A percentile compares a stretch with the other conserved stretches of the same genome.
These are phyloP conservation scores for Infundibulicybe gibba DNA, from an alignment of 768 basidiomycete species.

Conservation along the genomic window DNA sequence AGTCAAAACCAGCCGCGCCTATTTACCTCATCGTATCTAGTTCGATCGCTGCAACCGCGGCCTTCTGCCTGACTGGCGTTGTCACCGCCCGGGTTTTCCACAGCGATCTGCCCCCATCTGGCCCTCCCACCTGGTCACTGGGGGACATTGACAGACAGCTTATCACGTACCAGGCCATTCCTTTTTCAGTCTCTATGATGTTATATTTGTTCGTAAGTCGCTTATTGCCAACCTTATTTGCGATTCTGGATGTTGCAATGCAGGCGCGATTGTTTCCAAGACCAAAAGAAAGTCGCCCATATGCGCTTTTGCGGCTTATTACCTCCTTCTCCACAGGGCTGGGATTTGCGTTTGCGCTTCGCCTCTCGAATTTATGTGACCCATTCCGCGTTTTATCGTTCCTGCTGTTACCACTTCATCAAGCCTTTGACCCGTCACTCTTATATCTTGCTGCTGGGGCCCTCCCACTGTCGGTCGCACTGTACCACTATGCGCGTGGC, in stretches of 20 bases:
- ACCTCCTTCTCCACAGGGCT: conserved; percentile 38
- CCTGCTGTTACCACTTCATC: conserved; percentile 43
- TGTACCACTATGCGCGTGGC: conserved; percentile 40
- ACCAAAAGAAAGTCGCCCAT: conserved; percentile 3
- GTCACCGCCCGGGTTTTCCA: conserved; percentile 40
- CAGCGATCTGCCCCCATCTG: conserved; percentile 23
- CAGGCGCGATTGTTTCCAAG: conserved; percentile 1
- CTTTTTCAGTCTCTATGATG: conserved; percentile 26
- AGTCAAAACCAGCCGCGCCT: not conserved
- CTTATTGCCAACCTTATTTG: no score
- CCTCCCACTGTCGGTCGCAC: conserved; percentile 38
- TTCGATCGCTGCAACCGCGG: conserved; percentile 50
- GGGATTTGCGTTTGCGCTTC: conserved; percentile 51
- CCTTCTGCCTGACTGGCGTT: conserved; percentile 47
- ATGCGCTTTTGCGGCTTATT: conserved; percentile 28
- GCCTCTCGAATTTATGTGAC: conserved; percentile 51
- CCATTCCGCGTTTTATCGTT: conserved; percentile 47
- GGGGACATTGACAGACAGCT: conserved; percentile 28
- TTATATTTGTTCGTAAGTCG: conserved; percentile 25
- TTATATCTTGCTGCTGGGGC: conserved; percentile 50
- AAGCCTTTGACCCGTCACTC: conserved; percentile 55
- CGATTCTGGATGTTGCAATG: not conserved
- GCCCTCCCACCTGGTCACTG: conserved; percentile 36
- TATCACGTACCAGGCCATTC: conserved; percentile 36
- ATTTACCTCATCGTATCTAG: conserved; percentile 24